These are phyloP conservation scores for Venturia oleaginea DNA, from an alignment of 2,329 filamentous ascomycete genomes.

Conservation along the genomic window DNA sequence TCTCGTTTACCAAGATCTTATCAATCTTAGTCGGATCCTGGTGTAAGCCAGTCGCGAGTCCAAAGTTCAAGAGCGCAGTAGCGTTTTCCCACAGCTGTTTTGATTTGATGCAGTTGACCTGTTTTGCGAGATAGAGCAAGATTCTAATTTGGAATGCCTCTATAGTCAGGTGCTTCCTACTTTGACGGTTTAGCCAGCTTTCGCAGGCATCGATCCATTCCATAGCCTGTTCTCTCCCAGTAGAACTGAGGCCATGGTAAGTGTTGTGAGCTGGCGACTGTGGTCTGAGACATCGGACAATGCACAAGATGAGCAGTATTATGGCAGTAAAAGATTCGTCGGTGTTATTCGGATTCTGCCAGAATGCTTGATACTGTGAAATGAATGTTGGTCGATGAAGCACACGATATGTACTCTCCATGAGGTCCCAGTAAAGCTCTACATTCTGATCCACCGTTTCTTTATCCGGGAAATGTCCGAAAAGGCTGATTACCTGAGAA, in stretches of 20 bases:
- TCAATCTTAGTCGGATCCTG: slow-evolving; percentile 34
- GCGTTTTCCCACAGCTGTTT: slow-evolving; percentile 46
- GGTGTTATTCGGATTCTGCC: background rate
- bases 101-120: slow-evolving; percentile 41
- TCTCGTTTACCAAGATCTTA: slow-evolving; percentile 25
- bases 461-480: slow-evolving; percentile 28
- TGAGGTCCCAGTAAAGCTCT: slow-evolving; percentile 40
- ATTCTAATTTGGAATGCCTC: slow-evolving; percentile 43
- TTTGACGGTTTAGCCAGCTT: slow-evolving; percentile 35
- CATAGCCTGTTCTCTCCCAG: slow-evolving; percentile 30
- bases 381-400: slow-evolving; percentile 46
- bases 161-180: slow-evolving; percentile 44
- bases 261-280: slow-evolving; percentile 19
- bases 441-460: slow-evolving; percentile 34
- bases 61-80: slow-evolving; percentile 42
- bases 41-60: slow-evolving; percentile 46
- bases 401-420: slow-evolving; percentile 44
- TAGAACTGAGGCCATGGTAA: slow-evolving; percentile 36
- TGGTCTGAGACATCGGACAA: slow-evolving; percentile 27
- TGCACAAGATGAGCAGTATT: slow-evolving; percentile 31
- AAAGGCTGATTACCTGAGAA: slow-evolving; percentile 18
- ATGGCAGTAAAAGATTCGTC: slow-evolving; percentile 31
- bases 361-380: slow-evolving; percentile 40
- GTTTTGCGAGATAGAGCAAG: slow-evolving; percentile 41
- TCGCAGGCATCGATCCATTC: slow-evolving; percentile 32